phyloP scores from a whole-genome alignment of 352 stramenopile genomes.

The Globisporangium spiculum region DNA sequence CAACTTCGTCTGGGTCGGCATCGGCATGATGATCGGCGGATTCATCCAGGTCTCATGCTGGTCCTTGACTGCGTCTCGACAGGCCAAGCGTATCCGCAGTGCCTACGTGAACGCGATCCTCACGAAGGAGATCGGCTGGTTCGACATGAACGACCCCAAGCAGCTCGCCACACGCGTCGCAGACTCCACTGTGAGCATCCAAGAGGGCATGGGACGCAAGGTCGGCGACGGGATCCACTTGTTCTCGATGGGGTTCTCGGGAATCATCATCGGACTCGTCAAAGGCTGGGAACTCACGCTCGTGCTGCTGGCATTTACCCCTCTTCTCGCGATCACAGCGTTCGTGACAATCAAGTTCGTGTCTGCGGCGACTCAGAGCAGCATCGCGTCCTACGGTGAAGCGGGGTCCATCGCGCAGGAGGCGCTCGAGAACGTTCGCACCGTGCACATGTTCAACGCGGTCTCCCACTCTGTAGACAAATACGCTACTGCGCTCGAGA shows the following conservation, averaged over 20 bases:
- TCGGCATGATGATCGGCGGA: constrained; percentile 24
- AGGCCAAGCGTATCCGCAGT: constrained; percentile 38
- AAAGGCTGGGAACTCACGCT: constrained; percentile 71
- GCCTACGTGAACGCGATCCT: constrained; percentile 36
- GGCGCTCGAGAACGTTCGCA: constrained; percentile 63
- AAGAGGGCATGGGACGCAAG: constrained; percentile 65
- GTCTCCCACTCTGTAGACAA: constrained; percentile 55
- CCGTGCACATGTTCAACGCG: constrained; percentile 78
- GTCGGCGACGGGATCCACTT: constrained; percentile 63
- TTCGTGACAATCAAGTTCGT: constrained; percentile 59
- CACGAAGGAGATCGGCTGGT: constrained; percentile 43
- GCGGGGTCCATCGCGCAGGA: constrained; percentile 72
- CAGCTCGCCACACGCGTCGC: constrained; percentile 28
- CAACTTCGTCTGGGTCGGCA: constrained; percentile 26
- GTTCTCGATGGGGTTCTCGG: constrained; percentile 56
- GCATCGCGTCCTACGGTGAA: constrained; percentile 57
- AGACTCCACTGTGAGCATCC: constrained; percentile 45
- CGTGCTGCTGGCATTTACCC: constrained; percentile 71
- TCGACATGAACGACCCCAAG: constrained; percentile 41
- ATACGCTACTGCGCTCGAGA: constrained; percentile 44
- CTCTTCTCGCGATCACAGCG: constrained; percentile 50
- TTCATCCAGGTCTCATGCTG: constrained; percentile 52
- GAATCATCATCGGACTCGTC: constrained; percentile 59
- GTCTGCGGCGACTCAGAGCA: constrained; percentile 38
- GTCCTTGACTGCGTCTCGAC: constrained; percentile 56